Conservation (phyloP, 140 eudicot genomes). For the Senecio squalidus region DNA sequence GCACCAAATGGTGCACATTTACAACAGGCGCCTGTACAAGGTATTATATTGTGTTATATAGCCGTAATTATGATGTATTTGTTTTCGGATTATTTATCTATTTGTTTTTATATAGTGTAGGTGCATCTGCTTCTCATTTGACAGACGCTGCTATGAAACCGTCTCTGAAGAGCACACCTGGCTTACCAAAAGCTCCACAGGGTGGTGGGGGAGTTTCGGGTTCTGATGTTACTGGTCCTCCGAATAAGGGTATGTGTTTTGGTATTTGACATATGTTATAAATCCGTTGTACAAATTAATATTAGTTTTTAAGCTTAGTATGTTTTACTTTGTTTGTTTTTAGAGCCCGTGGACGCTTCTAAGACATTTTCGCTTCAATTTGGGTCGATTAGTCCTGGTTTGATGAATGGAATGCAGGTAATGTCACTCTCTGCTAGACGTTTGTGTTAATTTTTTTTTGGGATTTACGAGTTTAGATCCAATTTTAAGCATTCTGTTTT, state of each 20-base stretch:
- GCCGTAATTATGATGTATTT: not conserved
- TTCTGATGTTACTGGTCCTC: conserved; percentile 46
- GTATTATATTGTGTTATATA: conserved; percentile 41
- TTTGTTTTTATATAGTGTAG: conserved; percentile 20
- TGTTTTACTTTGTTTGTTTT: not conserved
- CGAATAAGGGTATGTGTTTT: conserved; percentile 53
- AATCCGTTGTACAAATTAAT: not conserved
- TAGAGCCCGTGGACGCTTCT: conserved; percentile 60
- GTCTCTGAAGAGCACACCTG: conserved; percentile 34
- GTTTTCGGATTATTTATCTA: not conserved
- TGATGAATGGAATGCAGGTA: conserved; percentile 85
- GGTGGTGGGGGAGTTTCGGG: conserved; percentile 26
- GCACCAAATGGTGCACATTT: conserved; percentile 55
- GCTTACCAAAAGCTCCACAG: conserved; percentile 54
- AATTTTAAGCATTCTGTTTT: not conserved
- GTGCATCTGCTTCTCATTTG: conserved; percentile 37
- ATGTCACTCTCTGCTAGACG: too few relatives aligned
- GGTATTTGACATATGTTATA: not conserved
- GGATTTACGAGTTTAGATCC: too few relatives aligned
- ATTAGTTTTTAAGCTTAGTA: too few relatives aligned
- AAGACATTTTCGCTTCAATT: conserved; percentile 68
- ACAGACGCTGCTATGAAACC: conserved; percentile 37
- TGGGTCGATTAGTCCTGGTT: conserved; percentile 82
- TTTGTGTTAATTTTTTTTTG: too few relatives aligned
- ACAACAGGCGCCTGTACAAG: conserved; percentile 36